Evolutionary conservation across 2,329 filamentous ascomycete species (phyloP), one percentile per base, ranked within the genome.

Genomic region (Phaeosphaeria sp.): DNA sequence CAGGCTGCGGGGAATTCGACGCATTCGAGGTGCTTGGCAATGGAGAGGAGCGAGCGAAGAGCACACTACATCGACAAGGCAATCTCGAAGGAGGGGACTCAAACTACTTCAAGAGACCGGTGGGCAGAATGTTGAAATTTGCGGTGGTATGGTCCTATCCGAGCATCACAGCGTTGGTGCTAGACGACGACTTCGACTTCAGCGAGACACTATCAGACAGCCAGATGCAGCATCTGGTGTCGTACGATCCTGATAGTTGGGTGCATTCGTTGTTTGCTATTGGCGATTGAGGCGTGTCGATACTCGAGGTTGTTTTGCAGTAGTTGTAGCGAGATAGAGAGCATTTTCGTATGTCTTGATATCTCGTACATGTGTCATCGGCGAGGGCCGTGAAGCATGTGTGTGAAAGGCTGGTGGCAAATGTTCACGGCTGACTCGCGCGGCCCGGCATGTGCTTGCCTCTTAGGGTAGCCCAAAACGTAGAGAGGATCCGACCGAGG

Each of bases 1-100:
- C 72, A 68, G 87, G 86, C 39, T 93, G 90, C 72, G 90, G 89
- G 67, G 91, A 94, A 78, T 85, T 90, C 60, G 91, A 94, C 69
- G 82, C 93, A 53, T 88, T 89, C 68, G 91, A 93, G 78, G 83
- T 91, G 22, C 85, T 93, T 42, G 81, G 84, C 59, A 74, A 82
- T 0, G 90, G 90, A 25, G 86, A 89, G 72, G 82, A 79, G 44
- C 86, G 86, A 69, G 85, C 86, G 77, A 92, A 90, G 79, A 88
- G 87, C 41, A 91, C 89, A 17, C 81, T 92, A 67, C 90, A 77
- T 60, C 67, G 75, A 30, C 72, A 93, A 77, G 77, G 77, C 33
- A 84, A 86, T 63, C 80, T 84, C 50, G 80, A 85, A 25, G 88
- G 85, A 33, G 89, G 90, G 52, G 86, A 87, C 72, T 87, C 85